These are phyloP conservation scores for Talaromyces adpressus DNA, from an alignment of 495 filamentous ascomycete species.

Conservation along the genomic window DNA sequence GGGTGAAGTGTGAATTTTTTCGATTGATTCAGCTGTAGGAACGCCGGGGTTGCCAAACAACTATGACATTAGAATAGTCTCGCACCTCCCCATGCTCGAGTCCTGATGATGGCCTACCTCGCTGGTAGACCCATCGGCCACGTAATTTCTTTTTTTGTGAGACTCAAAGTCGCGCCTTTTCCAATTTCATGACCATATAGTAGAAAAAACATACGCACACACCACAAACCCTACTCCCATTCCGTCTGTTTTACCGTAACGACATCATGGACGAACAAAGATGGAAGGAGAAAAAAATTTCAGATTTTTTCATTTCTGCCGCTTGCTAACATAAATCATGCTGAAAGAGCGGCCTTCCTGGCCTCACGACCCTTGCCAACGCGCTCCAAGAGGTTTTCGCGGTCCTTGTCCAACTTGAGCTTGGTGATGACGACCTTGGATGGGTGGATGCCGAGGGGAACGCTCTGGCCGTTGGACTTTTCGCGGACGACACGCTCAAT, in stretches of 20 bases:
- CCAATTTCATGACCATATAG: background rate
- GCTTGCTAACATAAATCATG: conserved; percentile 4
- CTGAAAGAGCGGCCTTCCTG: conserved; percentile 3
- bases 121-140: background rate
- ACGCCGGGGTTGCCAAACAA: background rate
- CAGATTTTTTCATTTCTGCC: conserved; percentile 3
- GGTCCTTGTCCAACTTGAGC: conserved; percentile 97
- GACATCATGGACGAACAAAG: conserved; percentile 28
- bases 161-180: background rate
- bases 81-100: background rate
- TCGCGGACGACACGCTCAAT: conserved; percentile 88
- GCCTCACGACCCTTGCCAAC: conserved; percentile 64
- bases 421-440: conserved; percentile 95
- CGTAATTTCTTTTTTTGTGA: background rate
- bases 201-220: background rate
- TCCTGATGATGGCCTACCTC: background rate
- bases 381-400: conserved; percentile 87
- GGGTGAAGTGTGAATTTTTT: background rate
- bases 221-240: background rate
- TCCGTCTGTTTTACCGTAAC: conserved; percentile 22
- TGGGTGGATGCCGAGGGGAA: conserved; percentile 81
- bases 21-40: background rate
- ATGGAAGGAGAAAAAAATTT: conserved; percentile 5
- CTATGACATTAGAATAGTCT: background rate
- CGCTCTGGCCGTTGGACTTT: conserved; percentile 87